phyloP scores from a whole-genome alignment of 441 rosid species.

The Pelargonium myrrhifolium region DNA sequence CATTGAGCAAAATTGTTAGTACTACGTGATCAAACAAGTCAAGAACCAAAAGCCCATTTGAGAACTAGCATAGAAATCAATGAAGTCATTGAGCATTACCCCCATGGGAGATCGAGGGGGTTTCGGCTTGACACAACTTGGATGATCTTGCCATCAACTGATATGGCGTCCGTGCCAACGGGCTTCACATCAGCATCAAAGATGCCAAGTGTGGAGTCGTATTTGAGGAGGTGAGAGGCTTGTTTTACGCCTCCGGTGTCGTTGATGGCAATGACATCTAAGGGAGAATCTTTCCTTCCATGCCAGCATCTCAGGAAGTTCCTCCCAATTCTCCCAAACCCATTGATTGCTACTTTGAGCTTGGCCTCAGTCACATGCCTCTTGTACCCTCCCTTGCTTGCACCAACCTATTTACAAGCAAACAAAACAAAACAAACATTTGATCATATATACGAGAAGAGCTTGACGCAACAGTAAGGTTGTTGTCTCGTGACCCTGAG shows the following conservation, averaged over 20 bases:
- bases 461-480: not conserved
- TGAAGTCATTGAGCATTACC: conserved; percentile 41
- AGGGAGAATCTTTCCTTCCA: conserved; percentile 62
- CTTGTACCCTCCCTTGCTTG: conserved; percentile 61
- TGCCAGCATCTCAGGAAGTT: conserved; percentile 97
- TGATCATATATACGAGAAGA: too few relatives aligned
- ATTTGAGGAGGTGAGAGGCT: conserved; percentile 94
- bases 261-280: conserved; percentile 67
- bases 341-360: conserved; percentile 82
- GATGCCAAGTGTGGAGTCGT: conserved; percentile 90
- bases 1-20: too few relatives aligned
- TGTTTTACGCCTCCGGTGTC: conserved; percentile 85
- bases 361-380: conserved; percentile 59
- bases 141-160: conserved; percentile 94
- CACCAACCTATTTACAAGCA: conserved; percentile 40
- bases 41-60: too few relatives aligned
- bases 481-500: not conserved
- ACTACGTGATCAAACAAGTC: too few relatives aligned
- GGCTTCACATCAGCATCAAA: conserved; percentile 91
- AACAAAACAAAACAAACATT: not conserved
- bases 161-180: conserved; percentile 61
- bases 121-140: conserved; percentile 75
- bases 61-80: too few relatives aligned
- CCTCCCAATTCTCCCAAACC: conserved; percentile 80
- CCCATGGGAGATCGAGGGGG: conserved; percentile 77